A percentile compares a stretch with the other conserved stretches of the same genome.
phyloP scores from a whole-genome alignment of 2,329 filamentous ascomycete genomes.

The Polychaeton citri region DNA sequence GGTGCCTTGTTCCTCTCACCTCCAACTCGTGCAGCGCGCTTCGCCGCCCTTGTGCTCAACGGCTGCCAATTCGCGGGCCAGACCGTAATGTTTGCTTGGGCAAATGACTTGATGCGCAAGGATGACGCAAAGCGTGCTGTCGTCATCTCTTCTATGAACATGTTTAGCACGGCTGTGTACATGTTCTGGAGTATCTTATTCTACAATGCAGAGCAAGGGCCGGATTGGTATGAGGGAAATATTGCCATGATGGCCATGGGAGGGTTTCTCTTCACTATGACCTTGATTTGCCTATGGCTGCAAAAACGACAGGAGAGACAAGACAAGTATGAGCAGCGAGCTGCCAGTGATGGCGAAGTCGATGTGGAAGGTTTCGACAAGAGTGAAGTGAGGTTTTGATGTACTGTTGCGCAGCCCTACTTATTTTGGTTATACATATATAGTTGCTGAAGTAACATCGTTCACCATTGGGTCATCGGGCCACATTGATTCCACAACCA shows the following conservation, averaged over 20 bases:
- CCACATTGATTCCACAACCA: too few relatives aligned
- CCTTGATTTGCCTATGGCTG: constrained; percentile 9
- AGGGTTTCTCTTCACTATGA: constrained; percentile 10
- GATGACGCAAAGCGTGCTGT: constrained; percentile 14
- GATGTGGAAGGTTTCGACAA: too few relatives aligned
- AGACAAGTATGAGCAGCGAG: constrained; percentile 4
- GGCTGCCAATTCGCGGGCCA: constrained; percentile 15
- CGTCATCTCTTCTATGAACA: constrained; percentile 14
- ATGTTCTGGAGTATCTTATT: constrained; percentile 16
- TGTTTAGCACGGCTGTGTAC: constrained; percentile 15
- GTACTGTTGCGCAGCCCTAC: too few relatives aligned
- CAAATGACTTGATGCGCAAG: constrained; percentile 12
- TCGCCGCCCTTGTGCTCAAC: constrained; percentile 13
- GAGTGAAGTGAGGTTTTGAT: too few relatives aligned
- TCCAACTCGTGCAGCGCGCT: constrained; percentile 10
- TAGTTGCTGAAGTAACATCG: too few relatives aligned
- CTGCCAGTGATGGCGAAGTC: too few relatives aligned
- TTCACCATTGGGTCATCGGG: too few relatives aligned
- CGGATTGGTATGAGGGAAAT: constrained; percentile 13
- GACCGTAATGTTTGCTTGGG: constrained; percentile 15
- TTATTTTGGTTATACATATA: too few relatives aligned
- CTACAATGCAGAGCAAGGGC: constrained; percentile 15
- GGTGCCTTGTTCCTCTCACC: constrained; percentile 12
- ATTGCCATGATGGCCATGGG: constrained; percentile 17
- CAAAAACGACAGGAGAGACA: constrained; percentile 12